These are phyloP conservation scores for Aspergillus hancockii DNA, from an alignment of 495 filamentous ascomycete species.

Conservation along the genomic window DNA sequence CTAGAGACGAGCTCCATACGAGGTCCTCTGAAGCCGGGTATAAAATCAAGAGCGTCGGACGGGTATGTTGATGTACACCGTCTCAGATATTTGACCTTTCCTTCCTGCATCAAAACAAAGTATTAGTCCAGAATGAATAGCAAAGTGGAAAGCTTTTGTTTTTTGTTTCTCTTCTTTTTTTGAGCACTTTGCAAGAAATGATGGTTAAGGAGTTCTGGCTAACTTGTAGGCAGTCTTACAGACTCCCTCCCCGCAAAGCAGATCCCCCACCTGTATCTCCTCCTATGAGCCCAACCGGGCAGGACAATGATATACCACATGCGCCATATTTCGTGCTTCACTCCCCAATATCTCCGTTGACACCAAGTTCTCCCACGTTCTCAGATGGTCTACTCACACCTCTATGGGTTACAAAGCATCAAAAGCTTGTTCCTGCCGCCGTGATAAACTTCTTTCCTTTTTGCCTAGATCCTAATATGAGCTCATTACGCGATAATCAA, in stretches of 20 bases:
- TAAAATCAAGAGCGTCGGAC: constrained; percentile 68
- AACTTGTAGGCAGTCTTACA: constrained; percentile 50
- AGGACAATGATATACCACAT: constrained; percentile 45
- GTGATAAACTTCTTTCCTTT: constrained; percentile 74
- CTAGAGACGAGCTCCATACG: constrained; percentile 37
- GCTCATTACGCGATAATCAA: constrained; percentile 77
- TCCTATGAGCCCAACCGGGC: constrained; percentile 48
- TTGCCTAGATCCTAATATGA: constrained; percentile 65
- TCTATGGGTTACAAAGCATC: constrained; percentile 83
- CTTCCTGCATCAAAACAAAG: constrained; percentile 3
- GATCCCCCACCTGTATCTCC: constrained; percentile 52
- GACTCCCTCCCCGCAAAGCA: constrained; percentile 64
- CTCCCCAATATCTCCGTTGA: constrained; percentile 85
- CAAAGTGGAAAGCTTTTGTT: neutral
- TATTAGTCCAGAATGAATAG: neutral
- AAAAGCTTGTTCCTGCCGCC: constrained; percentile 75
- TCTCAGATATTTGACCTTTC: neutral
- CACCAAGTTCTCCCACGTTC: constrained; percentile 74
- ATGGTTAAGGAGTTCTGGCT: constrained; percentile 18
- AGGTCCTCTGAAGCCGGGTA: constrained; percentile 43
- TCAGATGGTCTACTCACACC: constrained; percentile 84
- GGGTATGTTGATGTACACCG: constrained; percentile 58
- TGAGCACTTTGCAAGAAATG: no score
- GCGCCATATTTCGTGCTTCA: constrained; percentile 60
- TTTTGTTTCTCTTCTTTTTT: neutral